Conservation (phyloP, 805 yeast species). For the Ogataea sp. region DNA sequence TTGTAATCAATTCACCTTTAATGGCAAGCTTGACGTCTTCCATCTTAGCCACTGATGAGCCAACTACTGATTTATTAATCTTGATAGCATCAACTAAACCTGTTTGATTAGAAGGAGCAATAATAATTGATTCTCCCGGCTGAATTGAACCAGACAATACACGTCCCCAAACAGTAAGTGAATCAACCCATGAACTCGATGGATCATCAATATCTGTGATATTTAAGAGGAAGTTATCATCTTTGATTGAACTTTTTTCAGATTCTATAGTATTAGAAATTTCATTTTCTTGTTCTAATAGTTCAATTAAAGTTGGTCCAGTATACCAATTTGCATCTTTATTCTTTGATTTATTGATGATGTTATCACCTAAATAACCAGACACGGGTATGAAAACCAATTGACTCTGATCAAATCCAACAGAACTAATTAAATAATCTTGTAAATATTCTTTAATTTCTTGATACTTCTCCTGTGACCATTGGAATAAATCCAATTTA, state of each 20-base stretch:
- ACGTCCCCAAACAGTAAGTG: slow-evolving; percentile 54
- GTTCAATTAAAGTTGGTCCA: slow-evolving; percentile 40
- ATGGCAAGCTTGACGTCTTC: slow-evolving; percentile 28
- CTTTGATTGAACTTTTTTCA: slow-evolving; percentile 11
- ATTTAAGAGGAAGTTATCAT: slow-evolving; percentile 45
- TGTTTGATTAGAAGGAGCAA: slow-evolving; percentile 43
- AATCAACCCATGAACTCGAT: slow-evolving; percentile 34
- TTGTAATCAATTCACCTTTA: slow-evolving; percentile 47
- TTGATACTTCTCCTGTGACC: slow-evolving; percentile 46
- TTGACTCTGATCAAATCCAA: slow-evolving; percentile 48
- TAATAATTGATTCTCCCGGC: slow-evolving; percentile 55
- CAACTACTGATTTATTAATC: slow-evolving; percentile 18
- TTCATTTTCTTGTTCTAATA: slow-evolving; percentile 28
- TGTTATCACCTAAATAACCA: slow-evolving; percentile 62
- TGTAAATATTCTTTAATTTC: slow-evolving; percentile 41
- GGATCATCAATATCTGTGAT: slow-evolving; percentile 54
- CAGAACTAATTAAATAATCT: slow-evolving; percentile 42
- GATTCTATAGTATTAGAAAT: slow-evolving; percentile 4
- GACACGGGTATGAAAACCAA: slow-evolving; percentile 62
- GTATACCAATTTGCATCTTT: slow-evolving; percentile 19
- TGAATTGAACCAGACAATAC: slow-evolving; percentile 62
- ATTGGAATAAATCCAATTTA: slow-evolving; percentile 57
- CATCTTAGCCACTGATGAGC: slow-evolving; percentile 11
- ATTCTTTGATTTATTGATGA: slow-evolving; percentile 34
- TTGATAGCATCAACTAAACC: slow-evolving; percentile 32